Evolutionary conservation across 208 protist genomes (phyloP), one percentile per base, ranked within the genome.

Genomic region (Plasmodiophora brassicae): DNA sequence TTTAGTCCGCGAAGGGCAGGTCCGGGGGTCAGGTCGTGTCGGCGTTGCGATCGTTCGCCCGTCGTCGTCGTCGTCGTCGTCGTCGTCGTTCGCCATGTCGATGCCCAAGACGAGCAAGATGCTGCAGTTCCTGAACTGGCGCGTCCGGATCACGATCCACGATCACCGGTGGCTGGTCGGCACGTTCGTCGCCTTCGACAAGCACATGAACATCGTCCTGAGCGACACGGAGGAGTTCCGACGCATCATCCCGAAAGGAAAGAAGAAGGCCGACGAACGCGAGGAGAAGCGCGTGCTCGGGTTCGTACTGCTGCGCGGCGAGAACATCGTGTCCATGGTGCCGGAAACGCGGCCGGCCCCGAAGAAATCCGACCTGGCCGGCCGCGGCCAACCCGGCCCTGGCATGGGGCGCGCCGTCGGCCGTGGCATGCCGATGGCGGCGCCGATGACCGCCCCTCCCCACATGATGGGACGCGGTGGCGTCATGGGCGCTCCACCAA

Each of bases 161-260:
- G 95, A 97, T 91, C 90, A 91, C 46, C 91, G 95, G 60, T 85
- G 84, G 84, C 85, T 96, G 10, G 94, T 96, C n/a, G 95, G 95
- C 65, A 95, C 91, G 86, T 96, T 97, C 89, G 93, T 97, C 91
- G 95, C 95, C 57, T 97, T 96, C 88, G 95, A 97, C 90, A 96
- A 96, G 91, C 94, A 96, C 90, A 96, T 97, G 95, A 97, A 97
- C 90, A 25, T 97, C 22, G 94, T 96, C 10, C 71, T 97, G 1
- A 91, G 91, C 36, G 95, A 97, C 88, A 91, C 88, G 87, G 95
- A 97, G 84, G 95, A 97, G 86, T 95, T 93, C 87, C 85, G 95
- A 60, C 91, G 87, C 35, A 91, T 96, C 41, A 92, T 87, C 10
- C 44, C 87, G 54, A 93, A 95, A 90, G 84, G 91, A 46, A 90